These are phyloP conservation scores for Pseudomonodictys pantanalensis DNA, from an alignment of 495 filamentous ascomycete genomes.

Conservation along the genomic window DNA sequence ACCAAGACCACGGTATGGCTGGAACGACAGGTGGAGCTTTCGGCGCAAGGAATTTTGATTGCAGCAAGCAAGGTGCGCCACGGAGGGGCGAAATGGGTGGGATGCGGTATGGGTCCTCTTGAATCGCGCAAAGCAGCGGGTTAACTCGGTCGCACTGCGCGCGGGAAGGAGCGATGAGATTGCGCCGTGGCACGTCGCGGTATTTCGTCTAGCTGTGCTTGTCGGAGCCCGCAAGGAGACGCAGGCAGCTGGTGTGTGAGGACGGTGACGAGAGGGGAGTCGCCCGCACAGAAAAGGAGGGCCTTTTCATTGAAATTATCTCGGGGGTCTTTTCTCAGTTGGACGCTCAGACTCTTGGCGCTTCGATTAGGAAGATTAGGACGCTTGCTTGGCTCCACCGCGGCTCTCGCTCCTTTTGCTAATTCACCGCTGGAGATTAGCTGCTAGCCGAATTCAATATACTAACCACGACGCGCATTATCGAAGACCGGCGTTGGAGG, in stretches of 20 bases:
- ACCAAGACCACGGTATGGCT: constrained; percentile 3
- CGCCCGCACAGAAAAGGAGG: not conserved
- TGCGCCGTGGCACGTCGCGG: not conserved
- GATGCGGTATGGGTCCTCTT: not conserved
- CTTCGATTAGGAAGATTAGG: not conserved
- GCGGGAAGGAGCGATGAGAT: constrained; percentile 2
- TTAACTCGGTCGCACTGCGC: not conserved
- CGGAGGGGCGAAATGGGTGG: constrained; percentile 4
- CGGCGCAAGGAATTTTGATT: constrained; percentile 5
- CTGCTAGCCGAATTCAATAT: too few species aligned
- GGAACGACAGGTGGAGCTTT: not conserved
- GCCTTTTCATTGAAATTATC: not conserved
- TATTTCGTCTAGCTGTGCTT: not conserved
- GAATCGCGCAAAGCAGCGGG: not conserved
- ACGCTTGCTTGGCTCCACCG: not conserved
- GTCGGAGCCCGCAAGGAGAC: not conserved
- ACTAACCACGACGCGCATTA: too few species aligned
- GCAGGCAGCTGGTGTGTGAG: not conserved
- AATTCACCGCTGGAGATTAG: too few species aligned
- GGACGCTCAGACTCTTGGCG: not conserved
- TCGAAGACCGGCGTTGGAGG: too few species aligned
- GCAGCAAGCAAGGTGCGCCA: constrained; percentile 7
- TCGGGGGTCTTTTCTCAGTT: not conserved
- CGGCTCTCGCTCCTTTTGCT: too few species aligned
- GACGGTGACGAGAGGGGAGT: not conserved